These are phyloP conservation scores for Termitomyces sp. DNA, from an alignment of 768 basidiomycete species.

Conservation along the genomic window DNA sequence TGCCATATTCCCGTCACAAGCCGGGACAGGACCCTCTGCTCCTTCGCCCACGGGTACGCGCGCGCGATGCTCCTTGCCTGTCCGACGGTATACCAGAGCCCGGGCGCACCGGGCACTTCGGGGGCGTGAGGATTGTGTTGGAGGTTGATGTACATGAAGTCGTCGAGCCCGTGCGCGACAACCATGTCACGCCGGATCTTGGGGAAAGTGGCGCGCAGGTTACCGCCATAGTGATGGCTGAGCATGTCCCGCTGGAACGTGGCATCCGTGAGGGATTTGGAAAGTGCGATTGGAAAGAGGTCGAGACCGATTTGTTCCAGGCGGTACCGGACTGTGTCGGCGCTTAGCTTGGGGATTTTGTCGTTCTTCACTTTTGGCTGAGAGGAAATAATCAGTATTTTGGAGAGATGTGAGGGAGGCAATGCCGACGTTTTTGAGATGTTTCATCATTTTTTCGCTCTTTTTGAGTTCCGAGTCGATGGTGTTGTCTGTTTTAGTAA, in stretches of 20 bases:
- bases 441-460: background rate
- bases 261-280: constrained; percentile 17
- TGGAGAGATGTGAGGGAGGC: background rate
- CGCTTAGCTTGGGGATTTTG: background rate
- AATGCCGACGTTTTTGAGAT: background rate
- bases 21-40: background rate
- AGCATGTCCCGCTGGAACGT: constrained; percentile 25
- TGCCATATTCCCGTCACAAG: constrained; percentile 8
- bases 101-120: constrained; percentile 26
- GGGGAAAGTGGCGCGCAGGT: constrained; percentile 22
- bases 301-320: constrained; percentile 18
- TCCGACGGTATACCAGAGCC: constrained; percentile 22
- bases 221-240: constrained; percentile 29
- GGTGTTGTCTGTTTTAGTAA: background rate
- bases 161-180: constrained; percentile 20
- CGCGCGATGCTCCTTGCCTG: background rate
- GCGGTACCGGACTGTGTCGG: constrained; percentile 1
- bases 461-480: background rate
- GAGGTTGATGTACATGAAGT: constrained; percentile 29
- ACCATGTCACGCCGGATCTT: constrained; percentile 13
- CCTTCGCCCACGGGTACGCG: background rate
- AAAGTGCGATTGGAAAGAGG: constrained; percentile 19
- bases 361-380: background rate
- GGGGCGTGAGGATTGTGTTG: constrained; percentile 29
- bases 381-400: background rate